Conservation (phyloP, 371 early-diverging fungal species). For the Circinella minor region DNA sequence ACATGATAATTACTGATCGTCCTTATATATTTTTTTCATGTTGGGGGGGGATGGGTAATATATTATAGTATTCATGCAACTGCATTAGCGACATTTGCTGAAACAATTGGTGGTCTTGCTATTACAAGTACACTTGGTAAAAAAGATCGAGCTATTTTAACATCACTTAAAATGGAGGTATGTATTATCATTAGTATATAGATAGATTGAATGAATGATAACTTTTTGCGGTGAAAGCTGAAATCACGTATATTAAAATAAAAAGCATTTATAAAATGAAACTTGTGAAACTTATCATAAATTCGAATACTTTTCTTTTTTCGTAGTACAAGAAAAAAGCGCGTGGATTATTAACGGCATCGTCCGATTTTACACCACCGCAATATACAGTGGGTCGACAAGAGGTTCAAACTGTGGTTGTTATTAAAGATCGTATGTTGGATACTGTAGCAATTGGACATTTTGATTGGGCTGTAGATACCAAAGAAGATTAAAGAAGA, state of each 20-base stretch:
- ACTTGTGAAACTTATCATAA: too few species aligned
- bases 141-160: constrained; percentile 54
- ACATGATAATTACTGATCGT: constrained; percentile 9
- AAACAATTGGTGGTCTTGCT: constrained; percentile 63
- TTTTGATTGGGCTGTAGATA: constrained; percentile 42
- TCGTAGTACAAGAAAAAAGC: constrained; percentile 56
- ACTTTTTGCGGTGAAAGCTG: too few species aligned
- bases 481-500: constrained; percentile 26
- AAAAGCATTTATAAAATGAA: neutral
- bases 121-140: constrained; percentile 47
- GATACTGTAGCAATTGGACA: constrained; percentile 52
- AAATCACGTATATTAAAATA: neutral
- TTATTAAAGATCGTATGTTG: constrained; percentile 51
- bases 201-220: too few species aligned
- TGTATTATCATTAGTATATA: neutral
- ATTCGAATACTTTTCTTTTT: too few species aligned
- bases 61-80: constrained; percentile 55
- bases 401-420: constrained; percentile 40
- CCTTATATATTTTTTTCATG: neutral
- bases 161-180: constrained; percentile 60
- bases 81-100: constrained; percentile 66
- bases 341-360: constrained; percentile 54
- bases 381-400: constrained; percentile 19
- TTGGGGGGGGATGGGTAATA: neutral
- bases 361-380: constrained; percentile 43